Evolutionary conservation across 805 yeast species (phyloP), one percentile per base, ranked within the genome.

Genomic region (Deakozyma indianensis): DNA sequence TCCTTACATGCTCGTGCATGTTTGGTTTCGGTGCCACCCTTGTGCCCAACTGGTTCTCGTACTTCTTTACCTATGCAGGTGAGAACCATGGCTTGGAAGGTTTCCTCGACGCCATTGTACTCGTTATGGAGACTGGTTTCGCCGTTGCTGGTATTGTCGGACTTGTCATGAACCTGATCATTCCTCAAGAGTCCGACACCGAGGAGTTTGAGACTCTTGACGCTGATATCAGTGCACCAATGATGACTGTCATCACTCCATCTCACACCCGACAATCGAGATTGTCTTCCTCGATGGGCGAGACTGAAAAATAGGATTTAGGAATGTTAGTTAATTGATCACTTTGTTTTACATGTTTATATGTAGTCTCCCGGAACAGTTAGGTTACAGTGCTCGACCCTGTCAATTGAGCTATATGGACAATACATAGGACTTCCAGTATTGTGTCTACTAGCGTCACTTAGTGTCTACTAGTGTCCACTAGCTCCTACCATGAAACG

Each of bases 51-150:
- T 82, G 86, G 86, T 82, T 82, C 55, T 59, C 63, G 45, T 56
- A 66, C 50, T 74, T 82, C 14, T 81, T 82, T 65, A 75, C 84
- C 18, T 82, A 82, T 63, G 45, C 57, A 2, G 88, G 88, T n/a
- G 55, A 56, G 51, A 81, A 82, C 64, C 54, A 58, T 22, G 68
- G 75, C 1, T 66, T 79, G 41, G 52, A 56, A 42, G 88, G 90
- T 0, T 77, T 82, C 61, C 64, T 75, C 44, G 74, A 79, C 56
- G 88, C 88, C 41, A 76, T 82, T 47, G 68, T 71, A 22, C 69
- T 82, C 47, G 78, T 82, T 42, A 73, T 80, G 76, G 83, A 80
- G 57, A 77, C 85, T 3, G 80, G 85, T 15, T 80, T 77, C 56
- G 84, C 88, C 20, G 65, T 81, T 23, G 72, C 81, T 40, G 90